Percentiles rank a stretch among this genome's conserved stretches.
Conservation (phyloP, 305 asterid species). For the Plantago coronopus region DNA sequence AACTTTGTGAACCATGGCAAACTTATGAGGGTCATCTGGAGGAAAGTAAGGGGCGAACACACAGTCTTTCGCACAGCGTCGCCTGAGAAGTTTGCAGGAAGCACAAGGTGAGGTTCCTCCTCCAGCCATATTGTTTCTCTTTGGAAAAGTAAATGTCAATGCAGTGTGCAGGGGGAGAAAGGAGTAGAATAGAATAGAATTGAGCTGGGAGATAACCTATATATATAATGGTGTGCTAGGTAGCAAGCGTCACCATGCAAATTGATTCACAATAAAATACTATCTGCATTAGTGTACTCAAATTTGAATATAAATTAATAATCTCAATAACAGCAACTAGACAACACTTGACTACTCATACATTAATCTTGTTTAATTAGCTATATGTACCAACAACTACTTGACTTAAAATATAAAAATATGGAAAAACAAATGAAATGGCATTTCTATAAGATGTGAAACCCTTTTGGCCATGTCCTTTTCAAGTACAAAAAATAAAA, state of each 20-base stretch:
- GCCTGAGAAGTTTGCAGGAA: slow-evolving; percentile 60
- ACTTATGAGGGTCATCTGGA: slow-evolving; percentile 65
- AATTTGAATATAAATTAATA: too few species aligned
- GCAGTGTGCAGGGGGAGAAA: slow-evolving; percentile 7
- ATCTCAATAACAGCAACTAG: too few species aligned
- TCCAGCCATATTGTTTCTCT: slow-evolving; percentile 1
- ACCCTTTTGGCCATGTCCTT: too few species aligned
- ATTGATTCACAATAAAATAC: too few species aligned
- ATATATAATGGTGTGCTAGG: slow-evolving; percentile 35
- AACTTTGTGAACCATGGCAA: slow-evolving; percentile 69
- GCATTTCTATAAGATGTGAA: too few species aligned
- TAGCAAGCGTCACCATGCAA: slow-evolving; percentile 6
- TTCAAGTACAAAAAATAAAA: too few species aligned
- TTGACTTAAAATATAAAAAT: too few species aligned
- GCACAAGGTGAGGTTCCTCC: slow-evolving; percentile 68
- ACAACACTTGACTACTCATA: too few species aligned
- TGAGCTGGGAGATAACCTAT: slow-evolving; percentile 35
- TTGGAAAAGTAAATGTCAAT: slow-evolving; percentile 1
- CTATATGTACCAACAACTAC: too few species aligned
- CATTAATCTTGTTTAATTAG: too few species aligned
- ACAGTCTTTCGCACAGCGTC: slow-evolving; percentile 68
- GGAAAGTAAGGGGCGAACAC: slow-evolving; percentile 66
- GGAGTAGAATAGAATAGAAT: slow-evolving; percentile 27
- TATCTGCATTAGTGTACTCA: too few species aligned
- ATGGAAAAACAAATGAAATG: too few species aligned